phyloP scores from a whole-genome alignment of 768 basidiomycete species.

The Podaxis sp. region DNA sequence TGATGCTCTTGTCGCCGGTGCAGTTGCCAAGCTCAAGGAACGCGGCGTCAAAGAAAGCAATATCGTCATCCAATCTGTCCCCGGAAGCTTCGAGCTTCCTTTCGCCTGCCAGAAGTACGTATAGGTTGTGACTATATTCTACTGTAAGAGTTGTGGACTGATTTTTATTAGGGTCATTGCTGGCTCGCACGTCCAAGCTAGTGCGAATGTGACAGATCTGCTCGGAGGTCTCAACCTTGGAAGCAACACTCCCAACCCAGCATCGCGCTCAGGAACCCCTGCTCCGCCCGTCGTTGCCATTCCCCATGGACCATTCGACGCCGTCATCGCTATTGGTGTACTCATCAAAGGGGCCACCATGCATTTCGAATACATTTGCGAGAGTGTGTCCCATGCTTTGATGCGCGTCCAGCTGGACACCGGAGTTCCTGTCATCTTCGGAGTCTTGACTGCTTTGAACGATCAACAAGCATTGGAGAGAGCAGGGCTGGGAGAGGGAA shows the following conservation, averaged over 20 bases:
- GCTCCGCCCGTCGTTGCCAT: conserved; percentile 30
- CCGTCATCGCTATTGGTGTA: conserved; percentile 95
- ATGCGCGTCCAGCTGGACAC: conserved; percentile 95
- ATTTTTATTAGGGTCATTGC: conserved; percentile 68
- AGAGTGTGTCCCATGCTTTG: conserved; percentile 87
- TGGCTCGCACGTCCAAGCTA: conserved; percentile 79
- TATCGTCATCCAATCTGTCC: conserved; percentile 88
- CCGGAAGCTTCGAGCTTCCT: conserved; percentile 95
- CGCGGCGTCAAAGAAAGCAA: conserved; percentile 86
- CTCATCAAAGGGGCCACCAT: conserved; percentile 97
- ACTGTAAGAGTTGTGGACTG: conserved; percentile 10
- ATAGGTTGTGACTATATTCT: background rate
- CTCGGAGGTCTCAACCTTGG: conserved; percentile 59
- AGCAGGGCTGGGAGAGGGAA: conserved; percentile 78
- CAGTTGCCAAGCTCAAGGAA: conserved; percentile 73
- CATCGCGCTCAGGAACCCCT: conserved; percentile 51
- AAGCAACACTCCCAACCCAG: conserved; percentile 24
- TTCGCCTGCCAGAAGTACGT: conserved; percentile 78
- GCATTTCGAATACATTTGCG: conserved; percentile 99
- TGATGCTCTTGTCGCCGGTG: conserved; percentile 78
- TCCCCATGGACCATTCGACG: conserved; percentile 72
- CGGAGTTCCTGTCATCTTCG: conserved; percentile 93
- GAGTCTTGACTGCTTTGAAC: conserved; percentile 86
- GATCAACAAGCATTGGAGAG: conserved; percentile 95
- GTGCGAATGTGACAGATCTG: conserved; percentile 76